Evolutionary conservation across 441 rosid genomes (phyloP).

Genomic region (Populus hybrid): DNA sequence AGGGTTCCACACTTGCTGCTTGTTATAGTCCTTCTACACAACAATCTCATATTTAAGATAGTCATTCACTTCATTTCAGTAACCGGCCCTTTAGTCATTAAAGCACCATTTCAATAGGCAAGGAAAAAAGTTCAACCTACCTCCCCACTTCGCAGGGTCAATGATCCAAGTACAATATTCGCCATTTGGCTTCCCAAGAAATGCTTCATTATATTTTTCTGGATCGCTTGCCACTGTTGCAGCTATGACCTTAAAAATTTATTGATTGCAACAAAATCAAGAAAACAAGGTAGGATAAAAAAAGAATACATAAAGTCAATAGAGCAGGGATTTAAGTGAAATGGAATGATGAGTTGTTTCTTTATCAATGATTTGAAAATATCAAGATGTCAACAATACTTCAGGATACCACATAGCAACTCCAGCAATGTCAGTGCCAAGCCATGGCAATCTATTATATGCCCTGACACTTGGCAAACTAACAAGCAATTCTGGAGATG

Average conservation of each 20-base stretch:
- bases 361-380: background rate
- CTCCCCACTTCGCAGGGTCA: conserved; percentile 95
- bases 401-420: background rate
- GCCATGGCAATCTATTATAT: background rate
- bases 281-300: background rate
- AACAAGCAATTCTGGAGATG: background rate
- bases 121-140: conserved; percentile 32
- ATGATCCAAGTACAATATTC: conserved; percentile 92
- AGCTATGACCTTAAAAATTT: conserved; percentile 67
- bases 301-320: background rate
- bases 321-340: background rate
- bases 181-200: conserved; percentile 73
- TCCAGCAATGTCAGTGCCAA: background rate
- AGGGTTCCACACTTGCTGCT: background rate
- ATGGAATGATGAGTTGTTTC: background rate
- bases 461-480: background rate
- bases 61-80: background rate
- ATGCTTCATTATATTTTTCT: conserved; percentile 69
- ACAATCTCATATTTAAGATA: background rate
- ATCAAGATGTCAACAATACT: background rate
- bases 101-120: conserved; percentile 1
- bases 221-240: conserved; percentile 81
- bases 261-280: conserved; percentile 5
- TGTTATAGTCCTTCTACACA: background rate
- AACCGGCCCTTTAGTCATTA: background rate